A percentile compares a stretch with the other conserved stretches of the same genome.
Conservation (phyloP, 768 basidiomycete species). For the Galerina sulciceps region DNA sequence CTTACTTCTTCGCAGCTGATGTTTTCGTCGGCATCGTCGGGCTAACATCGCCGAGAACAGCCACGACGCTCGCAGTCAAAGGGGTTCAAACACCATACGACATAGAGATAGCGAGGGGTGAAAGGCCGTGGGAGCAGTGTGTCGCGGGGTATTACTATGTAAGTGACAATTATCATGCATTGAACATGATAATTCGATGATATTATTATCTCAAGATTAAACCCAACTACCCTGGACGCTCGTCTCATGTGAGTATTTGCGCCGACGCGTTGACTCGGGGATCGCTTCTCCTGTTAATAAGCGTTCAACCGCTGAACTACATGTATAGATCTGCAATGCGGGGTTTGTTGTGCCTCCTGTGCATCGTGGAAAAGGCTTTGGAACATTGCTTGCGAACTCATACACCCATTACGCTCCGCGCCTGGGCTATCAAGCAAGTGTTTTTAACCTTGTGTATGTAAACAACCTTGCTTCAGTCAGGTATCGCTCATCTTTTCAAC, state of each 20-base stretch:
- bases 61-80: conserved; percentile 14
- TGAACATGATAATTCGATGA: not conserved
- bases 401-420: conserved; percentile 82
- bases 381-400: conserved; percentile 72
- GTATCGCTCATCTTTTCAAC: conserved; percentile 37
- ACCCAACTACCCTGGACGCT: conserved; percentile 89
- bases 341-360: conserved; percentile 80
- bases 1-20: conserved; percentile 80
- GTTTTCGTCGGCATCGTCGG: conserved; percentile 68
- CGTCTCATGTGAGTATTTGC: conserved; percentile 74
- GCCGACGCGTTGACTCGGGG: conserved; percentile 18
- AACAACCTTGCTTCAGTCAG: conserved; percentile 78
- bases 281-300: conserved; percentile 11
- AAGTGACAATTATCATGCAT: conserved; percentile 10
- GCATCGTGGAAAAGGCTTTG: conserved; percentile 70
- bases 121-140: conserved; percentile 67
- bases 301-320: not conserved
- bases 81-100: conserved; percentile 16
- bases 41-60: conserved; percentile 13
- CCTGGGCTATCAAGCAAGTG: conserved; percentile 76
- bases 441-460: conserved; percentile 92
- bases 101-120: conserved; percentile 49
- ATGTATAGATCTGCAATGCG: conserved; percentile 78
- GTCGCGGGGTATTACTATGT: conserved; percentile 84
- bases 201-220: conserved; percentile 60